phyloP scores from a whole-genome alignment of 2,329 filamentous ascomycete species.

The Neospermospora avenae region DNA sequence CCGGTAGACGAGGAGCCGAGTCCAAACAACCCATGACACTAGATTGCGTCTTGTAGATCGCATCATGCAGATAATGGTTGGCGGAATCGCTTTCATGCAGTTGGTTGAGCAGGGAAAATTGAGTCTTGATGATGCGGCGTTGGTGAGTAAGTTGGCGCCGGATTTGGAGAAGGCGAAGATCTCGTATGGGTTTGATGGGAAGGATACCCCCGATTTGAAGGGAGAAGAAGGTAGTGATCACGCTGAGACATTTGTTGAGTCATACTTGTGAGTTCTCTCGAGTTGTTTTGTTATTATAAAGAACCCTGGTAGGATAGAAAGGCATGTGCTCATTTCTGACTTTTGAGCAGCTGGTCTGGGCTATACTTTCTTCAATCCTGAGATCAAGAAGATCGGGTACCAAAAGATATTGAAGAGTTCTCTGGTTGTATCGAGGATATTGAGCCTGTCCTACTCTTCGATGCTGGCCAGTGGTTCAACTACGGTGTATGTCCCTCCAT shows the following conservation, averaged over 20 bases:
- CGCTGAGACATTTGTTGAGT: constrained; percentile 54
- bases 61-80: constrained; percentile 54
- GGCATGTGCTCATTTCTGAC: too few relatives aligned
- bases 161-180: constrained; percentile 49
- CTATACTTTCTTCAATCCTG: constrained; percentile 52
- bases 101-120: constrained; percentile 50
- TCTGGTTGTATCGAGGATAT: constrained; percentile 24
- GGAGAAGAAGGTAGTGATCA: constrained; percentile 48
- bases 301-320: too few relatives aligned
- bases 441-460: constrained; percentile 48
- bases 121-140: constrained; percentile 54
- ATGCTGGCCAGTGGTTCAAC: constrained; percentile 60
- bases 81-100: constrained; percentile 49
- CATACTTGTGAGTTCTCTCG: constrained; percentile 38
- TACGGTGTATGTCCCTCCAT: constrained; percentile 48
- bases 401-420: constrained; percentile 26
- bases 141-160: constrained; percentile 46
- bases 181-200: constrained; percentile 41
- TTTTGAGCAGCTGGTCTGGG: constrained; percentile 52
- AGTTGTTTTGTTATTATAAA: constrained; percentile 14
- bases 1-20: constrained; percentile 45
- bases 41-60: constrained; percentile 59
- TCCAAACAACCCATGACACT: constrained; percentile 52
- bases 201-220: constrained; percentile 34
- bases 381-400: constrained; percentile 49